A percentile compares a stretch with the other conserved stretches of the same genome.
Evolutionary conservation across 1,284 basidiomycete species (phyloP).

Genomic region (Ceratobasidium sp.): DNA sequence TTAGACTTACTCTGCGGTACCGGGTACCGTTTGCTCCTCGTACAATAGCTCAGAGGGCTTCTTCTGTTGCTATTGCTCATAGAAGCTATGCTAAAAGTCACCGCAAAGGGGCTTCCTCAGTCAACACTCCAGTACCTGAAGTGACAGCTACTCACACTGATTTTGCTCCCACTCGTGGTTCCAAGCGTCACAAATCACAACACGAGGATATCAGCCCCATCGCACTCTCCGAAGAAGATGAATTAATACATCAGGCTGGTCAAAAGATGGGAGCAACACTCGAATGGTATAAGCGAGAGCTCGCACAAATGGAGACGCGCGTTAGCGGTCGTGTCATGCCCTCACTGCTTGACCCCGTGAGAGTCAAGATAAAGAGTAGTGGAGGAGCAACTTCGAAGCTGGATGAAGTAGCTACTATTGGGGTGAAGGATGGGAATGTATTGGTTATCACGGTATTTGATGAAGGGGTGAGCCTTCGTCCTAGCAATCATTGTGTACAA

Average conservation of each 20-base stretch:
- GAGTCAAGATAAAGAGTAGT: slow-evolving; percentile 62
- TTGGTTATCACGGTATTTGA: slow-evolving; percentile 78
- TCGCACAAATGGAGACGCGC: slow-evolving; percentile 71
- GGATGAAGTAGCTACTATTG: slow-evolving; percentile 78
- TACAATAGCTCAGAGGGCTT: background rate
- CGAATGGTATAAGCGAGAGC: slow-evolving; percentile 77
- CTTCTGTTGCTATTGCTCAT: background rate
- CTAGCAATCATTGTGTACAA: background rate
- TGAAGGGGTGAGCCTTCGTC: slow-evolving; percentile 55
- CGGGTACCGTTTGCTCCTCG: background rate
- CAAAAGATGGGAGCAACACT: slow-evolving; percentile 67
- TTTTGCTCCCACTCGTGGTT: slow-evolving; percentile 27
- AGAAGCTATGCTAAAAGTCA: slow-evolving; percentile 37
- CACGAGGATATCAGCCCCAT: slow-evolving; percentile 32
- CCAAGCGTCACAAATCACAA: slow-evolving; percentile 21
- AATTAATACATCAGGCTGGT: slow-evolving; percentile 57
- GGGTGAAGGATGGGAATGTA: slow-evolving; percentile 76
- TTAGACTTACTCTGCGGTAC: background rate
- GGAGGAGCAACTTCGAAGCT: slow-evolving; percentile 54
- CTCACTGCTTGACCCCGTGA: slow-evolving; percentile 71
- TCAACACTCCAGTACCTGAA: slow-evolving; percentile 4
- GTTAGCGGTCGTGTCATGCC: slow-evolving; percentile 79
- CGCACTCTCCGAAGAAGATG: slow-evolving; percentile 47
- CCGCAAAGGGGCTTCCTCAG: slow-evolving; percentile 33
- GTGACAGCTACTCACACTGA: slow-evolving; percentile 33